phyloP scores from a whole-genome alignment of 176 grass and related monocot genomes.

The Elymus sibiricus region DNA sequence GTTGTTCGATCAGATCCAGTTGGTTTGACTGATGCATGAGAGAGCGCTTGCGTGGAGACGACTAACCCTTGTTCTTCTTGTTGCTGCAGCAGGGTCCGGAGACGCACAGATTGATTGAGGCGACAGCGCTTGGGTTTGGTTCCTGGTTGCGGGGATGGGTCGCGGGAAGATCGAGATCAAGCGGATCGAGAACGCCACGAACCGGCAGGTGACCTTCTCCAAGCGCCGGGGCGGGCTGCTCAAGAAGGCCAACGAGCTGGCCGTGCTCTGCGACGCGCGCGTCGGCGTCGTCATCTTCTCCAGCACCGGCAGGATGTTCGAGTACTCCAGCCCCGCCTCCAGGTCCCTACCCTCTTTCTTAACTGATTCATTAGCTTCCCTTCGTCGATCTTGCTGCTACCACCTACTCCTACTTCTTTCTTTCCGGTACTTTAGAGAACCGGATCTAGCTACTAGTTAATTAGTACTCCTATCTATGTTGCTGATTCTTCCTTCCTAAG shows the following conservation, averaged over 20 bases:
- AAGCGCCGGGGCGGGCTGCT: constrained; percentile 72
- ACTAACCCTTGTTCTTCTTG: background rate
- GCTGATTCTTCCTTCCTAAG: background rate
- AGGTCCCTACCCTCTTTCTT: constrained; percentile 15
- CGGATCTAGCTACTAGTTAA: background rate
- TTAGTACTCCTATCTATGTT: background rate
- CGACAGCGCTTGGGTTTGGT: background rate
- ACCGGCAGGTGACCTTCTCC: constrained; percentile 80
- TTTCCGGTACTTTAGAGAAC: background rate
- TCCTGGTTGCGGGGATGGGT: constrained; percentile 28
- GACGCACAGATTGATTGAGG: background rate
- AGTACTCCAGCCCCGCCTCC: constrained; percentile 58
- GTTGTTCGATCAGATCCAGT: background rate
- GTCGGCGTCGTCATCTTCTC: constrained; percentile 77
- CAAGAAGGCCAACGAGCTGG: constrained; percentile 83
- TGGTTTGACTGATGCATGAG: background rate
- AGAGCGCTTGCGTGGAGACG: background rate
- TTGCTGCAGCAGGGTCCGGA: background rate
- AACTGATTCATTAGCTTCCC: background rate
- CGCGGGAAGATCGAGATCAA: constrained; percentile 86
- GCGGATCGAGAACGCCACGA: constrained; percentile 76
- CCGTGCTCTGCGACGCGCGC: constrained; percentile 68
- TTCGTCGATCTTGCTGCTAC: background rate
- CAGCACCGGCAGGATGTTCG: constrained; percentile 79
- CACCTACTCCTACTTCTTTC: background rate